Conservation (phyloP, 2,329 filamentous ascomycete genomes). For the Colletotrichum ledebouriae region DNA sequence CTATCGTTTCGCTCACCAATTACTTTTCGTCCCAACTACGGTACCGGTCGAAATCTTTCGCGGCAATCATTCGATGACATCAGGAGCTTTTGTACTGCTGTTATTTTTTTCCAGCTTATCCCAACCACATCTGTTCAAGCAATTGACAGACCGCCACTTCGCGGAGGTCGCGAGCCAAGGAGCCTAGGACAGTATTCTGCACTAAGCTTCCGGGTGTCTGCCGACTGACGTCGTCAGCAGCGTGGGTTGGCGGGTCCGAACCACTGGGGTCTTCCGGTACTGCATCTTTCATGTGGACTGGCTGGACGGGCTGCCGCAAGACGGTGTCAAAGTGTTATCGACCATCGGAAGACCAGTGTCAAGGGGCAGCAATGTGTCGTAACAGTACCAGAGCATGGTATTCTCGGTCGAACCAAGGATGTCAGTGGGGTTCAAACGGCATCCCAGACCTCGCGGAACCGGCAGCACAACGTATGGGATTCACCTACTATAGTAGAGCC, state of each 20-base stretch:
- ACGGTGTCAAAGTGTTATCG: slow-evolving; percentile 17
- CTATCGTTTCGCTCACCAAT: slow-evolving; percentile 11
- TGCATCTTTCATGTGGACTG: background rate
- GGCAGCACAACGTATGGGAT: slow-evolving; percentile 37
- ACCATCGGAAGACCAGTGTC: slow-evolving; percentile 18
- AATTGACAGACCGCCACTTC: no score
- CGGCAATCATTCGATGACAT: background rate
- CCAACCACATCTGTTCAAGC: background rate
- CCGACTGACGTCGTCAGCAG: slow-evolving; percentile 22
- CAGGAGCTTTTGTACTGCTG: no score
- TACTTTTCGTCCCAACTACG: slow-evolving; percentile 9
- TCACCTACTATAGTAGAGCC: slow-evolving; percentile 26
- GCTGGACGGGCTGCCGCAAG: slow-evolving; percentile 2
- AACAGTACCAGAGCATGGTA: slow-evolving; percentile 27
- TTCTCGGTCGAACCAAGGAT: slow-evolving; percentile 34
- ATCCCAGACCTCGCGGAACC: slow-evolving; percentile 39
- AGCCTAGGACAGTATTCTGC: background rate
- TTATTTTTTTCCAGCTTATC: background rate
- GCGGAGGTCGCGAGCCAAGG: no score
- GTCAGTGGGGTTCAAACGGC: slow-evolving; percentile 14
- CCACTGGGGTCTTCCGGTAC: slow-evolving; percentile 12
- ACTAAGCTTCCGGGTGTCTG: slow-evolving; percentile 1
- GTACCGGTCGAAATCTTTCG: background rate
- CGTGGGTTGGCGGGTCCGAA: background rate
- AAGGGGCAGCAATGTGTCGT: slow-evolving; percentile 22